A percentile compares a stretch with the other conserved stretches of the same genome.
Conservation (phyloP, 2,329 filamentous ascomycete genomes). For the Epichloe glyceriae region DNA sequence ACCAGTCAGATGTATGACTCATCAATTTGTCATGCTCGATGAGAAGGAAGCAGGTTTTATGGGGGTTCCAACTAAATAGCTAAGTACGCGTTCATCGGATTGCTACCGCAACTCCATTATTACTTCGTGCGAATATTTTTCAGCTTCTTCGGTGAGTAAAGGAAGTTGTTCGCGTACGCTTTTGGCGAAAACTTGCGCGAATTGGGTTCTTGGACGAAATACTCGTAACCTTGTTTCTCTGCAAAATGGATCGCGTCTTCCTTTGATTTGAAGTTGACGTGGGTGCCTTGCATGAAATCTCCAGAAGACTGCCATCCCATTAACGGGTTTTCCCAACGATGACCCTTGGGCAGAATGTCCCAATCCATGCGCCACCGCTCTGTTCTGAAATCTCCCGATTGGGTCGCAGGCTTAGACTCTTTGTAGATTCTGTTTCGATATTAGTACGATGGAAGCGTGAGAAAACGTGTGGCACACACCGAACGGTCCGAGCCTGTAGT, state of each 20-base stretch:
- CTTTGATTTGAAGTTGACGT: conserved; percentile 81
- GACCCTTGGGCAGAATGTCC: conserved; percentile 84
- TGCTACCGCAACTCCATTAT: conserved; percentile 9
- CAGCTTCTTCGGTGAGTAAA: conserved; percentile 72
- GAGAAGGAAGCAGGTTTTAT: too few relatives aligned
- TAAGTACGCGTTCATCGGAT: background rate
- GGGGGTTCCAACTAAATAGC: too few relatives aligned
- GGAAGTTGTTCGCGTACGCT: conserved; percentile 93
- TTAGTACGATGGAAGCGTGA: background rate
- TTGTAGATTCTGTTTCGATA: conserved; percentile 62
- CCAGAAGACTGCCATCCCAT: conserved; percentile 98
- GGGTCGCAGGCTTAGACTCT: conserved; percentile 85
- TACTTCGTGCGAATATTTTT: conserved; percentile 79
- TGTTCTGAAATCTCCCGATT: conserved; percentile 78
- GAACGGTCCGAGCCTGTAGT: conserved; percentile 83
- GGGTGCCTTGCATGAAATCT: conserved; percentile 89
- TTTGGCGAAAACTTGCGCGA: conserved; percentile 76
- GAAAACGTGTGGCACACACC: conserved; percentile 41
- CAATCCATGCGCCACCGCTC: conserved; percentile 96
- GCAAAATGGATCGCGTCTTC: conserved; percentile 92
- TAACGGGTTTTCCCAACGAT: conserved; percentile 95
- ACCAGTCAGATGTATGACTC: too few relatives aligned
- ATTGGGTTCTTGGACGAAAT: conserved; percentile 96
- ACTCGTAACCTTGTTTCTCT: conserved; percentile 98
- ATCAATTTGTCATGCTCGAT: too few relatives aligned